A percentile compares a stretch with the other conserved stretches of the same genome.
phyloP scores from a whole-genome alignment of 1,284 basidiomycete species.

The Papiliotrema nemorosa region DNA sequence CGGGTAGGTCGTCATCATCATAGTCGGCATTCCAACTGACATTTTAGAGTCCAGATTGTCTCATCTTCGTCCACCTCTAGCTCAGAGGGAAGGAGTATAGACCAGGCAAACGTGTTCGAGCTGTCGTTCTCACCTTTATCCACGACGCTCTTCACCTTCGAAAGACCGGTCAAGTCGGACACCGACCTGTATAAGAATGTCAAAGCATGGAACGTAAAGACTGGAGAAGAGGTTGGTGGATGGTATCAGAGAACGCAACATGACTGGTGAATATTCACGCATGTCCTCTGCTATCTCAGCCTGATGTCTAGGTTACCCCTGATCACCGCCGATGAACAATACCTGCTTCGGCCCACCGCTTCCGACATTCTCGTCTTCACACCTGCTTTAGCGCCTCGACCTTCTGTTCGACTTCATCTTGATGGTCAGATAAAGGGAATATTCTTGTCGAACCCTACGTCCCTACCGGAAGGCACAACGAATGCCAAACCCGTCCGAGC shows the following conservation, averaged over 20 bases:
- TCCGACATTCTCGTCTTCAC: conserved; percentile 80
- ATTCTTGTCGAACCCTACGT: conserved; percentile 37
- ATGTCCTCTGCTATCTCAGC: neutral
- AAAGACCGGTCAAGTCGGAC: conserved; percentile 58
- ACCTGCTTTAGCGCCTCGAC: conserved; percentile 33
- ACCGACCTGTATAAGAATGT: conserved; percentile 48
- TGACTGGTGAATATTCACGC: conserved; percentile 37
- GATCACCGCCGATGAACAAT: conserved; percentile 85
- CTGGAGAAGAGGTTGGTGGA: conserved; percentile 40
- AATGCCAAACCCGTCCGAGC: conserved; percentile 29
- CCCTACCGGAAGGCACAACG: conserved; percentile 30
- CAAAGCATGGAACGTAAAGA: conserved; percentile 42
- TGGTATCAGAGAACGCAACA: conserved; percentile 47
- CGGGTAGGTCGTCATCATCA: conserved; percentile 13
- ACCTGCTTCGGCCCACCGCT: conserved; percentile 64
- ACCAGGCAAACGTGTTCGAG: conserved; percentile 70
- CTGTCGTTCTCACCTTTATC: conserved; percentile 88
- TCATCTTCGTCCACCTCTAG: conserved; percentile 29
- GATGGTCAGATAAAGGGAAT: conserved; percentile 45
- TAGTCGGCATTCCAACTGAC: neutral
- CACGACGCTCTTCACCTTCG: conserved; percentile 90
- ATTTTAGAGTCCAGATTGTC: conserved; percentile 27
- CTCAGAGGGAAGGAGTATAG: conserved; percentile 23
- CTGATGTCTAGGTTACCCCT: conserved; percentile 62
- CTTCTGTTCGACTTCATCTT: conserved; percentile 35